Evolutionary conservation across 2,329 filamentous ascomycete genomes (phyloP), one percentile per base, ranked within the genome.

Genomic region (Exophiala bonariae): DNA sequence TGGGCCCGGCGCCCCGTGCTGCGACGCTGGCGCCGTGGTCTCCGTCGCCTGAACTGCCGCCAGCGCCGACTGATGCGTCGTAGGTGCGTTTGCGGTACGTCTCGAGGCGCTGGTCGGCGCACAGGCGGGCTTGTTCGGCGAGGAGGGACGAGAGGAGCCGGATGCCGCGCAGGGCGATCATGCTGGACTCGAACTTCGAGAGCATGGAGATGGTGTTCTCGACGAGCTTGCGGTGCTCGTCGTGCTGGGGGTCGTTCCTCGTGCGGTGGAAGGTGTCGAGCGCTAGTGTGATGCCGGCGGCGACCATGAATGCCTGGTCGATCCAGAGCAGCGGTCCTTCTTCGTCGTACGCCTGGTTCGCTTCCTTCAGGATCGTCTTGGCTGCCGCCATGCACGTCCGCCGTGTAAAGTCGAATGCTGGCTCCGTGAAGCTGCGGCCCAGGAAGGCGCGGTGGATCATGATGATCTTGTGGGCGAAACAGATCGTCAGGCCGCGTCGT

Each of bases 321-420:
- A 72, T 69, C 71, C 71, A 73, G 44, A 71, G 61, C 11, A 69
- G 63, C 2, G 71, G 71, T 19, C 69, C 69, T 35, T 57, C 48
- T 6, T 66, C 59, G 2, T 66, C 61, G 11, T 64, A 62, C 1
- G 63, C 59, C 11, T 61, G 59, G 13, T 57, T 63, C 50, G 70
- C 68, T 18, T 66, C 60, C 14, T 67, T 65, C 39, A 68, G 54
- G 45, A 75, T 72, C 39, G 59, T 70, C 56, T 63, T 65, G 17
- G 71, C 64, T 3, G 69, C 67, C 9, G 63, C 67, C 35, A 67
- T 62, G 41, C 69, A 72, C 0, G 70, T 71, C 57, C 67, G 66
- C 17, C 70, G 62, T 7, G 66, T 72, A 45, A 72, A 70, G 3
- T 63, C 63, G 43, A 70, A 74, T n/a, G 66, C 63, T 1, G 61